Conservation (phyloP, 768 basidiomycete genomes). For the Gymnopilus dilepis region DNA sequence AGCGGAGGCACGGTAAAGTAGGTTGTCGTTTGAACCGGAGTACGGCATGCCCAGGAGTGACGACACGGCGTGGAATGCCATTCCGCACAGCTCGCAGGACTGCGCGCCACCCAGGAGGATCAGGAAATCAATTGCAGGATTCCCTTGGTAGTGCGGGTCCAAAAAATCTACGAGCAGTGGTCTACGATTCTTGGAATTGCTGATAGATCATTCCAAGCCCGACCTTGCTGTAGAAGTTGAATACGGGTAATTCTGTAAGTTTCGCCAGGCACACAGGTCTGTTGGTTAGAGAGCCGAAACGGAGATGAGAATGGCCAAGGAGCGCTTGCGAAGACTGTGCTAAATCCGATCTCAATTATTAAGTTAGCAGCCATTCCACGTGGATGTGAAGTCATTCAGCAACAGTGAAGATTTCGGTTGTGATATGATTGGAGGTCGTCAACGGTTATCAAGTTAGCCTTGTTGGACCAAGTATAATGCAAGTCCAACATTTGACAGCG, state of each 20-base stretch:
- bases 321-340: neutral
- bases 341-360: neutral
- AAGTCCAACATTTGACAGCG: too few relatives aligned
- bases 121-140: neutral
- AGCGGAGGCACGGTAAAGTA: slow-evolving; percentile 4
- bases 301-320: slow-evolving; percentile 3
- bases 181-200: too few relatives aligned
- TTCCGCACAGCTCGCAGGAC: neutral
- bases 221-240: too few relatives aligned
- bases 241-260: too few relatives aligned
- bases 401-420: neutral
- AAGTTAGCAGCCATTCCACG: too few relatives aligned
- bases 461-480: too few relatives aligned
- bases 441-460: neutral
- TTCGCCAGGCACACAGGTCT: neutral
- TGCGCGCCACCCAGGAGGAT: neutral
- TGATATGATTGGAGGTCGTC: neutral
- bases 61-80: slow-evolving; percentile 1
- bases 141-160: too few relatives aligned
- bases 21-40: slow-evolving; percentile 1
- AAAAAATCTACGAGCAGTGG: too few relatives aligned
- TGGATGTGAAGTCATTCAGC: neutral
- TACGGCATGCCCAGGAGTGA: neutral
- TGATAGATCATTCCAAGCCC: too few relatives aligned
- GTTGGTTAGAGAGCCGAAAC: neutral